A percentile compares a stretch with the other conserved stretches of the same genome.
These are phyloP conservation scores for Penicillium corylophilum DNA, from an alignment of 2,329 filamentous ascomycete species.

Conservation along the genomic window DNA sequence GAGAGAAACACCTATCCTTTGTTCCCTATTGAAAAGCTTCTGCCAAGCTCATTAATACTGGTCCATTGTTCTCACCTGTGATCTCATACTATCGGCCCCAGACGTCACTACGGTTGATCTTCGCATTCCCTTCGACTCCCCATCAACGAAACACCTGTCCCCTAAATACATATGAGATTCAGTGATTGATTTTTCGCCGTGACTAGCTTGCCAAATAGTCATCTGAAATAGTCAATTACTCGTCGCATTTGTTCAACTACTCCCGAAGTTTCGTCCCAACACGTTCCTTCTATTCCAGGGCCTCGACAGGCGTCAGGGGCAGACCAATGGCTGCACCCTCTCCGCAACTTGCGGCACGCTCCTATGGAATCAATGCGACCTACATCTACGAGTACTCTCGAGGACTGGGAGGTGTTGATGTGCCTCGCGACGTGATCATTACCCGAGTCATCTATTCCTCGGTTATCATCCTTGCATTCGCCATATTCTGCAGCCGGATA, in stretches of 20 bases:
- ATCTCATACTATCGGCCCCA: neutral
- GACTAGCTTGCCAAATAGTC: neutral
- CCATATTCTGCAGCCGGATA: constrained; percentile 42
- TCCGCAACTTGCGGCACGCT: constrained; percentile 25
- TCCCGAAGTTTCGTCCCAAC: neutral
- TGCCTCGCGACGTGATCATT: constrained; percentile 40
- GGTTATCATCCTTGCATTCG: constrained; percentile 34
- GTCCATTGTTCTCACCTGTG: neutral
- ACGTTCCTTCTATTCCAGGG: neutral
- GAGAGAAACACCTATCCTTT: neutral
- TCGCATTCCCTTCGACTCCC: constrained; percentile 16
- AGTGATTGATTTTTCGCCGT: neutral
- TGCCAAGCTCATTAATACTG: neutral
- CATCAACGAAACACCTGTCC: constrained; percentile 4
- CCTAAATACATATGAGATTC: neutral
- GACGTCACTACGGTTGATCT: constrained; percentile 2
- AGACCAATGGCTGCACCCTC: constrained; percentile 30
- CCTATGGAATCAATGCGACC: constrained; percentile 36
- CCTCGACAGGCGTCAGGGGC: constrained; percentile 9
- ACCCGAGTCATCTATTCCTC: constrained; percentile 42
- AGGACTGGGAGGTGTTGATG: constrained; percentile 40
- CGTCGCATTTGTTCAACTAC: neutral
- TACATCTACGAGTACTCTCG: constrained; percentile 44
- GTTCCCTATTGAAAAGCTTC: neutral
- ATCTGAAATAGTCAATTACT: neutral